A percentile compares a stretch with the other conserved stretches of the same genome.
These are phyloP conservation scores for Dictyostelium discoideum DNA, from an alignment of 78 protist genomes.

Conservation along the genomic window dicty_2.7 NC_007090.3:461501-462000, in stretches of 20 bases:
- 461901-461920: not conserved
- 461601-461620: constrained; percentile 63
- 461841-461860: not conserved
- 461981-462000: constrained; percentile 6
- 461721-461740: constrained; percentile 64
- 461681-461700: constrained; percentile 61
- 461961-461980: not conserved
- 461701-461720: constrained; percentile 74
- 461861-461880: not conserved
- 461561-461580: constrained; percentile 31
- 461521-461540: constrained; percentile 6
- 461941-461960: not conserved
- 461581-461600: constrained; percentile 32
- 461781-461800: constrained; percentile 54
- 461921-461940: not conserved
- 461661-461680: constrained; percentile 55
- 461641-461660: constrained; percentile 41
- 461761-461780: constrained; percentile 10
- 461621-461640: constrained; percentile 70
- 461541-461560: not conserved
- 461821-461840: constrained; percentile 1
- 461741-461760: constrained; percentile 1
- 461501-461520: not conserved
- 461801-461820: constrained; percentile 56
- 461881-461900: not conserved